Evolutionary conservation across 2,329 filamentous ascomycete species (phyloP), one percentile per base, ranked within the genome.

Genomic region (Metarhizium album): DNA sequence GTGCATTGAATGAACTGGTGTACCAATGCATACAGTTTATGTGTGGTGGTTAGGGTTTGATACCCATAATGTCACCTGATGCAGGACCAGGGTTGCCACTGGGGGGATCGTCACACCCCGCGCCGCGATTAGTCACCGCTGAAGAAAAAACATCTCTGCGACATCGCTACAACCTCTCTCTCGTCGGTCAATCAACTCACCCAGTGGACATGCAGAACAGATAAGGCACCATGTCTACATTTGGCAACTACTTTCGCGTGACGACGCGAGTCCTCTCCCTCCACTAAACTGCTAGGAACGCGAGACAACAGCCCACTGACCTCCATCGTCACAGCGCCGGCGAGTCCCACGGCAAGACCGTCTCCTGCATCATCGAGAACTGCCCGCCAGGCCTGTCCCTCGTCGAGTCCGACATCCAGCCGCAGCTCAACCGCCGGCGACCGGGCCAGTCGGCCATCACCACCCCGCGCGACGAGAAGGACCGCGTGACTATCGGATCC

Each of bases 331-430:
- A 40, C 57, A 74, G 73, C 61, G 74, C 71, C 57, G 73, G 74
- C 64, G 73, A 76, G 65, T 94, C 87, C 52, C 91, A 96, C 73
- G 94, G 91, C 74, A 85, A 84, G 62, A 91, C 86, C 31, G 90
- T 97, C 62, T 90, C 90, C 64, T 94, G 88, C 74, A 96, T 97
- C 62, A 84, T 97, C 70, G 91, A 97, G 66, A 90, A 90, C 60
- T 87, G 83, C 64, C 93, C 91, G 35, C 90, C 93, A 14, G 87
- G 88, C 61, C 84, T 97, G 76, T 74, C 83, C 61, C 82, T 97
- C 67, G 86, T 81, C 55, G 90, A 95, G 70, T 76, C 74, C 50
- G 88, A 94, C 64, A 94, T 97, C 65, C 91, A 98, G 71, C 90
- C 90, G 47, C 90, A 96, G 72, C 87, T 97, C 81, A 94, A 86